Evolutionary conservation across 2,329 filamentous ascomycete species (phyloP), one percentile per base, ranked within the genome.

Genomic region (Alternaria longipes): DNA sequence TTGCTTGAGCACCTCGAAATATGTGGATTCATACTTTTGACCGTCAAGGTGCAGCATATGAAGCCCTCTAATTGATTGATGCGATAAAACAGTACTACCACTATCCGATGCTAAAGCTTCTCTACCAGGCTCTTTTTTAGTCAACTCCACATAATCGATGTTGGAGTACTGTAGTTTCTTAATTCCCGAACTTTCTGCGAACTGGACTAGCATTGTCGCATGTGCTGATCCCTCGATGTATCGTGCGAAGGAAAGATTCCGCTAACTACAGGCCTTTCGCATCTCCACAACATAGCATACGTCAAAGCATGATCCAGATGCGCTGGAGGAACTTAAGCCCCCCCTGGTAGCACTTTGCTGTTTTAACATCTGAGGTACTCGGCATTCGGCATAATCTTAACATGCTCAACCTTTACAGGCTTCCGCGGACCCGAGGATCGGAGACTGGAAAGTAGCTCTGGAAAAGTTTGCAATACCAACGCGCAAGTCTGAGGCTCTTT

Each of bases 1-100:
- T 71, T 30, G 58, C 59, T 42, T 70, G 57, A 60, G 18, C 14
- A 9, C 1, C 24, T 22, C 8, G 5, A 12, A 14, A 14, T 7
- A 18, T 18, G 5, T 47, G 8, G 28, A 11, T 16, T 8, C 5
- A 16, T 46, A 30, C 1, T 12, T 18, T 14, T 11, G 5, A 46
- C 16, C 8, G 9, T 46, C 18, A 8, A 7, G 6, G 34, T n/a
- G 26, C n/a, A 32, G 5, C 26, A 28, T 6, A 4, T 12, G 4
- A 3, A 45, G 22, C 1, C 32, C 14, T 36, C 32, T 14, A 36
- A 3, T 1, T 14, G 8, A 24, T 5, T 6, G 14, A 14, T 28
- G 16, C 24, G 8, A 45, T 11, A n/a, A 6, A 45, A 45, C 4
- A 28, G 16, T 8, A 28, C 22, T 16, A 18, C 14, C 8, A 3